phyloP scores from a whole-genome alignment of 106 monocot genomes.

The Allium cepa region DNA sequence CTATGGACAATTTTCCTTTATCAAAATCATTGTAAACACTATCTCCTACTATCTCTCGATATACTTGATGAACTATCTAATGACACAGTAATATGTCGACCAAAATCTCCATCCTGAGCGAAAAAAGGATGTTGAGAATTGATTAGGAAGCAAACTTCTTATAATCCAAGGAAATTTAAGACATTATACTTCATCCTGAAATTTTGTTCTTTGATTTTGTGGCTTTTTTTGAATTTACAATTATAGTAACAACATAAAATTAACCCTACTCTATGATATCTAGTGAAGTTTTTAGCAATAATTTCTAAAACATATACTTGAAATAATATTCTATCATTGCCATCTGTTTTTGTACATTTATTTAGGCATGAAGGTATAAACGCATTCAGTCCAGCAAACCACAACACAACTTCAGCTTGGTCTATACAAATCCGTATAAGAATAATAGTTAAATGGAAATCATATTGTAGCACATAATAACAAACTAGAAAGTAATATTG shows the following conservation, averaged over 20 bases:
- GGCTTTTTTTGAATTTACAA: no score
- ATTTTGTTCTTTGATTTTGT: neutral
- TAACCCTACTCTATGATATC: neutral
- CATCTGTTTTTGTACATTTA: slow-evolving; percentile 13
- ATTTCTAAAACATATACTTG: slow-evolving; percentile 29
- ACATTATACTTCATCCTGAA: neutral
- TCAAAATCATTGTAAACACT: no score
- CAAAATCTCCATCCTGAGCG: slow-evolving; percentile 43
- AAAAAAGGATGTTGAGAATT: neutral
- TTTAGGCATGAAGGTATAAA: slow-evolving; percentile 26
- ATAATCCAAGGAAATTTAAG: no score
- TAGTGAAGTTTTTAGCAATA: slow-evolving; percentile 1
- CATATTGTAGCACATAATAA: slow-evolving; percentile 1
- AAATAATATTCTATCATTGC: slow-evolving; percentile 23
- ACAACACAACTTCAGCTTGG: slow-evolving; percentile 59
- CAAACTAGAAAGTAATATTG: neutral
- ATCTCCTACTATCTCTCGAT: neutral
- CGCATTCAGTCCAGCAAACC: slow-evolving; percentile 50
- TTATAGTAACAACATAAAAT: no score
- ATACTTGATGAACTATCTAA: slow-evolving; percentile 21
- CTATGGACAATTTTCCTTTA: no score
- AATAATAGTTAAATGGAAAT: neutral
- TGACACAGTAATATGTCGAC: slow-evolving; percentile 28
- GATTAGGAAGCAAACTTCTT: no score
- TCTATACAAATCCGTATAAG: slow-evolving; percentile 47